Percentiles rank a stretch among this genome's conserved stretches.
phyloP scores from a whole-genome alignment of 495 filamentous ascomycete genomes.

The Xeromyces bisporus region DNA sequence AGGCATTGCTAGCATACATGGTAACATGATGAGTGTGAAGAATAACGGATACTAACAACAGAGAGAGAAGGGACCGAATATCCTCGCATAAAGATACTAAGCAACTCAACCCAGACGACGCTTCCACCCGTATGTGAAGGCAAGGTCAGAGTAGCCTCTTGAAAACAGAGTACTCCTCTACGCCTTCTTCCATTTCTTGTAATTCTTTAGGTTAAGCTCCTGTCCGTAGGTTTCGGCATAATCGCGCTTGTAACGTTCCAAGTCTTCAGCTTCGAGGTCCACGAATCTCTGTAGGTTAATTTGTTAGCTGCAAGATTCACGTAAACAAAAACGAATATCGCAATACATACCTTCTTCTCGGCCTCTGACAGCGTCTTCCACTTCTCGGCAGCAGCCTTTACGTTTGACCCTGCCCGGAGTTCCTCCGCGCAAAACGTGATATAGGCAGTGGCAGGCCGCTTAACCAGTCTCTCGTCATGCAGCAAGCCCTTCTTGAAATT shows the following conservation, averaged over 20 bases:
- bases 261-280: background rate
- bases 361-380: conserved; percentile 36
- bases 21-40: too few species aligned
- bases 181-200: too few species aligned
- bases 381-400: conserved; percentile 23
- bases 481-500: conserved; percentile 12
- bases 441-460: conserved; percentile 23
- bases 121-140: too few species aligned
- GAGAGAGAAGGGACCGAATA: too few species aligned
- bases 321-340: background rate
- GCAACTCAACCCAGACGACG: too few species aligned
- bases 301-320: too few species aligned
- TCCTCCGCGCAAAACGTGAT: conserved; percentile 31
- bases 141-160: too few species aligned
- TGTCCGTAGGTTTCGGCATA: conserved; percentile 1
- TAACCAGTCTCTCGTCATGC: conserved; percentile 43
- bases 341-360: conserved; percentile 39
- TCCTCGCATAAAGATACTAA: too few species aligned
- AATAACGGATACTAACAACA: too few species aligned
- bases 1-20: too few species aligned
- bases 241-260: background rate
- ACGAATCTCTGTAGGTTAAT: background rate
- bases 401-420: conserved; percentile 9
- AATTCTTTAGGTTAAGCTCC: too few species aligned
- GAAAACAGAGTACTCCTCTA: too few species aligned